phyloP scores from a whole-genome alignment of 495 filamentous ascomycete genomes.

The Hypoxylon cercidicola region DNA sequence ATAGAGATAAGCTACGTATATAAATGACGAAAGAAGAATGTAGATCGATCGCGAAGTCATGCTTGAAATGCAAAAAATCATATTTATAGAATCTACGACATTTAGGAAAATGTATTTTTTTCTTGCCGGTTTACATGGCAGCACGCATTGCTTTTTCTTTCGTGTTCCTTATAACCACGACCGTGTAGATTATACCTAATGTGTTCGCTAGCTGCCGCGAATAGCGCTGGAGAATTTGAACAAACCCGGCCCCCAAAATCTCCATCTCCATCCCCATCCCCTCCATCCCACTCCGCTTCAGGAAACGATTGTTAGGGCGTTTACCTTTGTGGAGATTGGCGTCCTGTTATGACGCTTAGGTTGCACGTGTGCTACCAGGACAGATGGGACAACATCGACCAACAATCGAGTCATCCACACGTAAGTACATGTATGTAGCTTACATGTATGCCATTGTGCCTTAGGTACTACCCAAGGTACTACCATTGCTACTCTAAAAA shows the following conservation, averaged over 20 bases:
- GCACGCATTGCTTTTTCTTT: too few relatives aligned
- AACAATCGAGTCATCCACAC: too few relatives aligned
- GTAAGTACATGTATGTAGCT: too few relatives aligned
- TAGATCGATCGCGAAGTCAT: not conserved
- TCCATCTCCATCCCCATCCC: conserved; percentile 3
- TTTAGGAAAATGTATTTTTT: too few relatives aligned
- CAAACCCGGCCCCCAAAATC: conserved; percentile 14
- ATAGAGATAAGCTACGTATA: too few relatives aligned
- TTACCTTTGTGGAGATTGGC: conserved; percentile 9
- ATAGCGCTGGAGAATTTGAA: conserved; percentile 25
- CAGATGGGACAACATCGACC: too few relatives aligned
- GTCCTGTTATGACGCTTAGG: too few relatives aligned
- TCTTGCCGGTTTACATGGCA: too few relatives aligned
- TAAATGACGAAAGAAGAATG: not conserved
- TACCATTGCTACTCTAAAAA: not conserved
- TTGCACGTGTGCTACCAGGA: too few relatives aligned
- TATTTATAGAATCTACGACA: not conserved
- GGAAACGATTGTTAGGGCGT: not conserved
- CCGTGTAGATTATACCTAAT: too few relatives aligned
- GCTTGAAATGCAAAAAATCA: not conserved
- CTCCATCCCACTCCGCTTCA: not conserved
- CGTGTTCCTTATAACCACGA: too few relatives aligned
- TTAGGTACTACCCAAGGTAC: not conserved
- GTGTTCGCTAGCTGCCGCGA: conserved; percentile 23
- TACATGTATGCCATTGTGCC: too few relatives aligned